Evolutionary conservation across 1,284 basidiomycete genomes (phyloP), one percentile per base, ranked within the genome.

Genomic region (Ganoderma lucidum): DNA sequence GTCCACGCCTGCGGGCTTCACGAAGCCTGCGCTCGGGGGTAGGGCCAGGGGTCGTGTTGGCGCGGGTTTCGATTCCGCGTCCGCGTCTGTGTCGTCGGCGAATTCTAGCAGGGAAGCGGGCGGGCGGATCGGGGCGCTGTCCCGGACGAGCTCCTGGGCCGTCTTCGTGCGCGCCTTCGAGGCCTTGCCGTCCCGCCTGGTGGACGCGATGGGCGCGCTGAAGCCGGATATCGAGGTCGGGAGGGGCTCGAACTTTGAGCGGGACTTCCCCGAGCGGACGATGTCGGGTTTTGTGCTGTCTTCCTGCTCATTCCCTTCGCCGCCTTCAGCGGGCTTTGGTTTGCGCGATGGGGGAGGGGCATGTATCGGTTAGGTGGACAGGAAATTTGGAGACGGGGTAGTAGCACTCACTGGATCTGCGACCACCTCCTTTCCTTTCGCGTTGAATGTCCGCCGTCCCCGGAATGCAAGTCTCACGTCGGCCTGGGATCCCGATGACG

Each of bases 1-100:
- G 70, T 89, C 88, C 28, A 90, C 83, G 35, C 87, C 88, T 51
- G 83, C 80, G 44, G 88, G 88, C 74, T 88, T 89, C 68, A 88
- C 71, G 75, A 89, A 89, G 6, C 75, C 76, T 39, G 71, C 69
- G 62, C 73, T 45, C n/a, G 37, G 53, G 48, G 74, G 70, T 42
- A 58, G n/a, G 14, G 61, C 12, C 6, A 60, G 64, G 35, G 56
- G 10, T n/a, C 45, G 15, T 17, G 44, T 15, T 45, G 55, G 35
- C n/a, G 56, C 30, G 10, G 61, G 35, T 6, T 41, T 61, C 37
- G 59, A 41, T 41, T 42, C 39, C 10, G 39, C 14, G 39, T 61
- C 39, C 17, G 35, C 32, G 30, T 58, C 55, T 23, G 23, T 23
- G 10, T 23, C 19, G 9, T 61, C 39, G 2, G 39, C 8, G 39